Evolutionary conservation across 2,329 filamentous ascomycete genomes (phyloP).

Genomic region (Cladosporium velox): DNA sequence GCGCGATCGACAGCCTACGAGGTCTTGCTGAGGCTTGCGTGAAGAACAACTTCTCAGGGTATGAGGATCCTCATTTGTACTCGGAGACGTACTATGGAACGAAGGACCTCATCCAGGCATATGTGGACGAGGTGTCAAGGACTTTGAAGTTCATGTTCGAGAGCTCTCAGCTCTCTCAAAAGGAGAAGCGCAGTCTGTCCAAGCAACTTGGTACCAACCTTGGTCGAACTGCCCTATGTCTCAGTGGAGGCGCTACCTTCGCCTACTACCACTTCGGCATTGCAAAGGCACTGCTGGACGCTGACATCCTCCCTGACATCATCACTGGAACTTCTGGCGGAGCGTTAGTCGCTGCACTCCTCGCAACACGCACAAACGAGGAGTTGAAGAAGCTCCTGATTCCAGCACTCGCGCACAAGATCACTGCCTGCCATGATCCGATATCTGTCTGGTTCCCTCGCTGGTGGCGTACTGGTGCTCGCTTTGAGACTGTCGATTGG

Average conservation of each 20-base stretch:
- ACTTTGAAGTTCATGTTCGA: slow-evolving; percentile 68
- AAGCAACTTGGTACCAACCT: slow-evolving; percentile 89
- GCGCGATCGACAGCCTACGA: slow-evolving; percentile 72
- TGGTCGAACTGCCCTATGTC: slow-evolving; percentile 85
- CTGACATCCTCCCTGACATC: slow-evolving; percentile 82
- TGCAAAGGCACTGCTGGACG: slow-evolving; percentile 83
- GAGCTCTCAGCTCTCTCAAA: slow-evolving; percentile 65
- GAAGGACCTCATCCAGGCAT: slow-evolving; percentile 90
- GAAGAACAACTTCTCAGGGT: slow-evolving; percentile 95
- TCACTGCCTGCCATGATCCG: slow-evolving; percentile 80
- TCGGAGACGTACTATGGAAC: slow-evolving; percentile 97
- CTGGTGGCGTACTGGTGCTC: slow-evolving; percentile 90
- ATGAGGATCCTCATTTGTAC: slow-evolving; percentile 92
- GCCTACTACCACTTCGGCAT: slow-evolving; percentile 97
- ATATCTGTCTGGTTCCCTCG: slow-evolving; percentile 74
- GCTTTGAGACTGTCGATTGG: slow-evolving; percentile 94
- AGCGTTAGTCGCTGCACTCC: slow-evolving; percentile 81
- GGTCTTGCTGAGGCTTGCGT: slow-evolving; percentile 83
- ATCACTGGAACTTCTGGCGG: slow-evolving; percentile 97
- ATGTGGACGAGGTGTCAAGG: slow-evolving; percentile 78
- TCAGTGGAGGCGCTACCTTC: slow-evolving; percentile 91
- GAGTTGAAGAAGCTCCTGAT: slow-evolving; percentile 84
- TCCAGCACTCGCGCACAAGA: slow-evolving; percentile 79
- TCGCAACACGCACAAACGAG: slow-evolving; percentile 87
- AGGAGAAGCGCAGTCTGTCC: slow-evolving; percentile 79